Percentiles rank a stretch among this genome's conserved stretches.
Evolutionary conservation across 192 early-diverging fungal species (phyloP).

Genomic region (Neocallimastix lanati): DNA sequence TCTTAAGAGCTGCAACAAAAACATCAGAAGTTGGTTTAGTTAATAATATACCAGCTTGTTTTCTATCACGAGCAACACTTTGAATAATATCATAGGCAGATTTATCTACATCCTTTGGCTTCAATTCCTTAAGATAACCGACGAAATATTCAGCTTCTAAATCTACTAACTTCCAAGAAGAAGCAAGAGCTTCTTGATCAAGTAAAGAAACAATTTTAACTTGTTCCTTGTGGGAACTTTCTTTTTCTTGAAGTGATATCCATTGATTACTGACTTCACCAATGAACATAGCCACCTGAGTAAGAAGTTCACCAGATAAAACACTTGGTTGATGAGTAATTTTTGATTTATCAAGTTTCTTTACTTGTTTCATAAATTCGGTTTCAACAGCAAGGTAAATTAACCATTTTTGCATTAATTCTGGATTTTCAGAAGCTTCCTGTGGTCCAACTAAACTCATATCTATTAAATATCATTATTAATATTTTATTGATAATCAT

Average conservation of each 20-base stretch:
- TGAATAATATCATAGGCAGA: not conserved
- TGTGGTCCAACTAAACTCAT: not conserved
- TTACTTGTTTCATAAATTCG: not conserved
- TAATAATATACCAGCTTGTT: not conserved
- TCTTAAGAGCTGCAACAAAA: not conserved
- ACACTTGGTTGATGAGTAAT: not conserved
- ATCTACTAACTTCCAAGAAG: not conserved
- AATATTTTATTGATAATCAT: too few species aligned
- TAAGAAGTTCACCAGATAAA: not conserved
- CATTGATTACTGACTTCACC: not conserved
- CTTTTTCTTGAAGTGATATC: not conserved
- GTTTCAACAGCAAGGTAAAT: not conserved
- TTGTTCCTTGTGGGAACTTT: not conserved
- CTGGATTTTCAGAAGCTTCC: not conserved
- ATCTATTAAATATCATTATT: not conserved
- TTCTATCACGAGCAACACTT: not conserved
- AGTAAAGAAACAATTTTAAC: not conserved
- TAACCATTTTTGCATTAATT: not conserved
- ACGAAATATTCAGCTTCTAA: not conserved
- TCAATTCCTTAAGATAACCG: not conserved
- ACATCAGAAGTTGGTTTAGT: not conserved
- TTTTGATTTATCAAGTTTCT: not conserved
- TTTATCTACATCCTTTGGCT: not conserved
- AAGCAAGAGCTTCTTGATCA: not conserved
- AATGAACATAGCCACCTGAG: not conserved